Percentiles rank a stretch among this genome's conserved stretches.
Conservation (phyloP, 1,284 basidiomycete species). For the Dichomitus squalens region DNA sequence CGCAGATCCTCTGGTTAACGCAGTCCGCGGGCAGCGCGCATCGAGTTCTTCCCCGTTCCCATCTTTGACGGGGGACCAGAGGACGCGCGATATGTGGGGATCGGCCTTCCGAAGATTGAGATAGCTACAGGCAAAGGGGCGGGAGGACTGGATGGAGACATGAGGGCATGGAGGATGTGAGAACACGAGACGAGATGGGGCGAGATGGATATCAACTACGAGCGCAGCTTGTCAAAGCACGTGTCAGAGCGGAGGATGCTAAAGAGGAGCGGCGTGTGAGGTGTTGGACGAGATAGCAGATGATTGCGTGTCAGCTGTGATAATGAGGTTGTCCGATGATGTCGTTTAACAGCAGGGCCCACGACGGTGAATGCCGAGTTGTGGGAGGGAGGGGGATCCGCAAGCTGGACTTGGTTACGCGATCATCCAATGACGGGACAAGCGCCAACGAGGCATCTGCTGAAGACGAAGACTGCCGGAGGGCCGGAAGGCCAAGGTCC, state of each 20-base stretch:
- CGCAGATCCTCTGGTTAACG: background rate
- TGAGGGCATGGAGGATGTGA: background rate
- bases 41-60: background rate
- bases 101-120: background rate
- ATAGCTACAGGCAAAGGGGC: background rate
- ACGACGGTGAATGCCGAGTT: too few relatives aligned
- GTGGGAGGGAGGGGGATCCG: too few relatives aligned
- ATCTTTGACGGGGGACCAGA: background rate
- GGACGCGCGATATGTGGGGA: background rate
- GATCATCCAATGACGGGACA: too few relatives aligned
- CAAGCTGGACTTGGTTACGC: too few relatives aligned
- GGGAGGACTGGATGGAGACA: background rate
- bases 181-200: background rate
- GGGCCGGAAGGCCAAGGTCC: too few relatives aligned
- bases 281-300: too few relatives aligned
- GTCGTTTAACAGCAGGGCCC: too few relatives aligned
- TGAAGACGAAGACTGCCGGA: too few relatives aligned
- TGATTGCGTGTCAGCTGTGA: too few relatives aligned
- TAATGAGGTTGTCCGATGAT: too few relatives aligned
- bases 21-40: background rate
- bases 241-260: background rate
- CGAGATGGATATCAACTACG: background rate
- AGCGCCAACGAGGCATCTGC: too few relatives aligned
- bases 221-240: conserved; percentile 1
- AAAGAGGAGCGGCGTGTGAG: background rate